Conservation (phyloP, 768 basidiomycete genomes). For the Glaciozyma martinii region DNA sequence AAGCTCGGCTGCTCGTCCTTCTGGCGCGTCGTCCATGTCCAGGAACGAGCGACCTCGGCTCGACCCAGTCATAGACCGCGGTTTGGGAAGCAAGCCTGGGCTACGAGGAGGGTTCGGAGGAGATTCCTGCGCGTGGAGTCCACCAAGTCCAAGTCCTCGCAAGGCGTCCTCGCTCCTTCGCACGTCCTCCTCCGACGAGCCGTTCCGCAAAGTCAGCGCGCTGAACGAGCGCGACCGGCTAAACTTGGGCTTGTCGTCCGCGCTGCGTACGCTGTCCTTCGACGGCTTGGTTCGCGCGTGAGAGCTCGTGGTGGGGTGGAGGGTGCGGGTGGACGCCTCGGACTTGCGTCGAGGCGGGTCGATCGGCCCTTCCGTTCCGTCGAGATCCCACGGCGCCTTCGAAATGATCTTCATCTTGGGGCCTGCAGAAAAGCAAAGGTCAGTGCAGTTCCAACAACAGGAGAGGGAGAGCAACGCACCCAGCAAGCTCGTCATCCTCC, state of each 20-base stretch:
- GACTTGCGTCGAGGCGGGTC: neutral
- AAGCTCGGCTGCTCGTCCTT: neutral
- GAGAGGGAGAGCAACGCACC: conserved; percentile 1
- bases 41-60: conserved; percentile 4
- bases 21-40: neutral
- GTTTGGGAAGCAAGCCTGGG: neutral
- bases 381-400: conserved; percentile 21
- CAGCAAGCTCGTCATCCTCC: conserved; percentile 23
- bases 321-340: neutral
- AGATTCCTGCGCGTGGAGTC: neutral
- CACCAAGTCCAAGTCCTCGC: neutral
- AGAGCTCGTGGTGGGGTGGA: neutral
- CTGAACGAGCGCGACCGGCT: conserved; percentile 19
- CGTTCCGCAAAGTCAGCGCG: conserved; percentile 1
- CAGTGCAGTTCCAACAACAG: conserved; percentile 13
- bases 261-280: conserved; percentile 9
- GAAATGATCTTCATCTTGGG: conserved; percentile 19
- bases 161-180: conserved; percentile 14
- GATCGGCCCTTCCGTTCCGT: neutral
- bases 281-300: neutral
- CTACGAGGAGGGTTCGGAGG: conserved; percentile 4
- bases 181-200: neutral
- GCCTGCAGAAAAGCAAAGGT: neutral
- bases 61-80: neutral
- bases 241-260: conserved; percentile 10